Conservation (phyloP, 306 rosid species). For the Castanospermum australe region DNA sequence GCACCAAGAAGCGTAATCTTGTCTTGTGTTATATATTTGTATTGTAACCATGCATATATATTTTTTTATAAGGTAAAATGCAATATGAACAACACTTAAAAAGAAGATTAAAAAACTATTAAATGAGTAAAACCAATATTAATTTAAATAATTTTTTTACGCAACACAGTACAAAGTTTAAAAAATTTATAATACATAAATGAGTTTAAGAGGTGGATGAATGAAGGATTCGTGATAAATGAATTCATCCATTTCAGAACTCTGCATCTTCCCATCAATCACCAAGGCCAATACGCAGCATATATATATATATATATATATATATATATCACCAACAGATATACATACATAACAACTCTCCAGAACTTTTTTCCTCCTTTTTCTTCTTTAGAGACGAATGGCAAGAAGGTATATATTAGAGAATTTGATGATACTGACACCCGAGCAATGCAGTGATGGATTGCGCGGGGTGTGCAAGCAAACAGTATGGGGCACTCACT, state of each 20-base stretch:
- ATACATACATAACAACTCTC: neutral
- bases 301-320: no score
- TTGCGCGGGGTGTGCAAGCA: slow-evolving; percentile 30
- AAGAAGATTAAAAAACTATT: neutral
- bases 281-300: slow-evolving; percentile 60
- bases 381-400: neutral
- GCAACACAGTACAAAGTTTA: no score
- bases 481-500: slow-evolving; percentile 32
- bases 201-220: slow-evolving; percentile 86
- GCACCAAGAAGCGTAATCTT: neutral
- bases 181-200: no score
- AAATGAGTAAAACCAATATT: neutral
- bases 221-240: slow-evolving; percentile 92
- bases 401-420: neutral
- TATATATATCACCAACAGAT: no score
- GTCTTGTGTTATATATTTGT: no score
- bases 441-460: neutral
- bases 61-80: neutral
- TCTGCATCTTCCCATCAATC: slow-evolving; percentile 96
- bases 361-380: neutral
- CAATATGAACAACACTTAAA: no score
- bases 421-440: neutral
- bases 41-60: neutral
- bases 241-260: slow-evolving; percentile 87
- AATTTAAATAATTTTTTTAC: neutral